These are phyloP conservation scores for Exophiala calicioides DNA, from an alignment of 2,329 filamentous ascomycete species.

Conservation along the genomic window DNA sequence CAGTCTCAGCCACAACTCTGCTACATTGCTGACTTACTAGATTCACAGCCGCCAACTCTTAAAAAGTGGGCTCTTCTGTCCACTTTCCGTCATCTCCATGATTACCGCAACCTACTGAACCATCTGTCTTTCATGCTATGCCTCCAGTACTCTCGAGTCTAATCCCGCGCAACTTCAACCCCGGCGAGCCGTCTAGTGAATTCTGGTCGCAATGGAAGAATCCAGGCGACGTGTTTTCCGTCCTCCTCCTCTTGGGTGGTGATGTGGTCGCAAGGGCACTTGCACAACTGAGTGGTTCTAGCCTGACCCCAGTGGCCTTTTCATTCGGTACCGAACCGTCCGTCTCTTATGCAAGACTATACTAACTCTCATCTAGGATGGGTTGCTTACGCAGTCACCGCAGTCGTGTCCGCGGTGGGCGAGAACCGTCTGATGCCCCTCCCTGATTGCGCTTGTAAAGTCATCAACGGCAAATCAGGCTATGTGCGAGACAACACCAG, in stretches of 20 bases:
- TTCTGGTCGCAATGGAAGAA: conserved; percentile 17
- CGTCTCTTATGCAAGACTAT: no score
- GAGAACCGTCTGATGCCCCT: conserved; percentile 40
- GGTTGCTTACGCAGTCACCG: conserved; percentile 40
- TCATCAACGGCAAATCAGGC: conserved; percentile 36
- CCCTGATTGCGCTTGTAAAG: conserved; percentile 39
- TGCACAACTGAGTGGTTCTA: conserved; percentile 32
- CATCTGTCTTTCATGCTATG: conserved; percentile 2
- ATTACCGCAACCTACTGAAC: no score
- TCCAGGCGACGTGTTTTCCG: conserved; percentile 22
- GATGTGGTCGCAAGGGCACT: conserved; percentile 41
- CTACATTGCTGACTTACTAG: no score
- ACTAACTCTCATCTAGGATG: conserved; percentile 28
- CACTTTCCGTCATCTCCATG: no score
- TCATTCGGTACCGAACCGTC: conserved; percentile 41
- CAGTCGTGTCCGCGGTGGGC: conserved; percentile 35
- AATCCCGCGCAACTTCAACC: conserved; percentile 10
- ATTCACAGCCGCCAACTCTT: no score
- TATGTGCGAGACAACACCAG: conserved; percentile 42
- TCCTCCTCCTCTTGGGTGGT: conserved; percentile 41
- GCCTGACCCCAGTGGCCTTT: conserved; percentile 38
- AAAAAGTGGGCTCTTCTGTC: no score
- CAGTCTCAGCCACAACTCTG: no score
- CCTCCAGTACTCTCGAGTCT: conserved; percentile 6
- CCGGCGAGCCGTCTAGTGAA: conserved; percentile 6